Percentiles rank a stretch among this genome's conserved stretches.
Conservation (phyloP, 2,329 filamentous ascomycete species). For the Neopestalotiopsis sp. region DNA sequence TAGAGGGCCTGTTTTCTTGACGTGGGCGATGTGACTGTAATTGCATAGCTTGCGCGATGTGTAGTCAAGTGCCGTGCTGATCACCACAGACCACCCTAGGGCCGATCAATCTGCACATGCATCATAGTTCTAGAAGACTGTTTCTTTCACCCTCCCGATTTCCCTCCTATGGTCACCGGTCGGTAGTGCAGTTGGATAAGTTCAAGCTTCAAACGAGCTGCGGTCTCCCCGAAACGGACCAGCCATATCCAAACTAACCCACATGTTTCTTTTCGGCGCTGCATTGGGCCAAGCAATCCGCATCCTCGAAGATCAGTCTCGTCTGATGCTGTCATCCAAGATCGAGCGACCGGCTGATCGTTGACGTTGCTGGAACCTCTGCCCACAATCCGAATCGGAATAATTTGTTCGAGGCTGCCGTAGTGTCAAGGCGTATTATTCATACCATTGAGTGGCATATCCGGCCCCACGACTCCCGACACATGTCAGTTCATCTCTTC, state of each 20-base stretch:
- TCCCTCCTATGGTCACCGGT: background rate
- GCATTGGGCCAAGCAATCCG: background rate
- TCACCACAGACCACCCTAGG: background rate
- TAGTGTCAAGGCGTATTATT: background rate
- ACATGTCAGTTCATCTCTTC: background rate
- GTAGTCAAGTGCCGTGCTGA: background rate
- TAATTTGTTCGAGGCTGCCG: background rate
- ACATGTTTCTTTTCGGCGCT: background rate
- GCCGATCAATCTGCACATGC: constrained; percentile 12
- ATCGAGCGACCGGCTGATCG: background rate
- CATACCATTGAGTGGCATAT: background rate
- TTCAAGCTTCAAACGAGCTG: background rate
- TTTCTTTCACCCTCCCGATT: background rate
- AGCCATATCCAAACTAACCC: background rate
- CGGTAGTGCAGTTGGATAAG: background rate
- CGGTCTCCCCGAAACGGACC: constrained; percentile 5
- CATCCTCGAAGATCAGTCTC: background rate
- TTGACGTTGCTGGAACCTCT: background rate
- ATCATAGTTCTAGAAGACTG: constrained; percentile 17
- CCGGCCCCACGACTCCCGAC: background rate
- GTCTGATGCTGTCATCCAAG: background rate
- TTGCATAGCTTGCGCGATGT: background rate
- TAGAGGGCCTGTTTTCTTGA: background rate
- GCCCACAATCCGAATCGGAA: too few species aligned
- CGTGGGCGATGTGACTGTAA: background rate